These are phyloP conservation scores for Coemansia sp. DNA, from an alignment of 192 early-diverging fungal species.

Conservation along the genomic window DNA sequence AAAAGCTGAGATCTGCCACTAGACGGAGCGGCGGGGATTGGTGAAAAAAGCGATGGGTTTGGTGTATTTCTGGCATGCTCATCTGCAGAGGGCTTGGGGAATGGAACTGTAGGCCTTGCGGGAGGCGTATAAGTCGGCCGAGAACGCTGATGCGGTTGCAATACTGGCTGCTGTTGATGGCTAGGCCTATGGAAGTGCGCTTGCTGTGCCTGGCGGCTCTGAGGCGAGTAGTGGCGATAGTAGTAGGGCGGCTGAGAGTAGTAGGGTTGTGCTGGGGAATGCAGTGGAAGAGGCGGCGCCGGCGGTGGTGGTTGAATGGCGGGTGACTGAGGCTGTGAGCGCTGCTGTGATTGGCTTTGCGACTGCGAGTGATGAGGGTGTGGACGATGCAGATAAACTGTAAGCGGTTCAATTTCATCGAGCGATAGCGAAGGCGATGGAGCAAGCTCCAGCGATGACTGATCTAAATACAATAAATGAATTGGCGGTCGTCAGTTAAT, in stretches of 20 bases:
- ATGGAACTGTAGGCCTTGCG: slow-evolving; percentile 10
- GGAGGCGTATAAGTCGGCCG: background rate
- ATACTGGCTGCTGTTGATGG: background rate
- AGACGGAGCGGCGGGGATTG: background rate
- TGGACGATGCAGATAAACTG: slow-evolving; percentile 35
- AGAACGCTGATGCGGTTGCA: slow-evolving; percentile 7
- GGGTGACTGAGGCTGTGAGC: slow-evolving; percentile 5
- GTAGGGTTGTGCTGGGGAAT: slow-evolving; percentile 6
- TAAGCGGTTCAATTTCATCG: slow-evolving; percentile 34
- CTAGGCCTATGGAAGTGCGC: background rate
- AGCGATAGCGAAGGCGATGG: slow-evolving; percentile 31
- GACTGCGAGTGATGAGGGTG: slow-evolving; percentile 12
- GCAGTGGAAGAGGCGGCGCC: background rate
- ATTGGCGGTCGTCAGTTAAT: background rate
- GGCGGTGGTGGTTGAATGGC: background rate
- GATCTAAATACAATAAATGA: slow-evolving; percentile 12
- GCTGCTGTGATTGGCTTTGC: slow-evolving; percentile 1
- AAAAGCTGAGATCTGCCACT: background rate
- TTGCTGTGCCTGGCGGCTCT: slow-evolving; percentile 2
- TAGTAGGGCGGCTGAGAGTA: slow-evolving; percentile 11
- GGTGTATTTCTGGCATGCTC: background rate
- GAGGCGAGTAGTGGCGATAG: slow-evolving; percentile 11
- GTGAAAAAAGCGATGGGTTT: background rate
- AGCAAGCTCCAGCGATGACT: slow-evolving; percentile 19
- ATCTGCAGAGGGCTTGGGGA: slow-evolving; percentile 15